Evolutionary conservation across 2,329 filamentous ascomycete species (phyloP), one percentile per base, ranked within the genome.

Genomic region (Beauveria bassiana): DNA sequence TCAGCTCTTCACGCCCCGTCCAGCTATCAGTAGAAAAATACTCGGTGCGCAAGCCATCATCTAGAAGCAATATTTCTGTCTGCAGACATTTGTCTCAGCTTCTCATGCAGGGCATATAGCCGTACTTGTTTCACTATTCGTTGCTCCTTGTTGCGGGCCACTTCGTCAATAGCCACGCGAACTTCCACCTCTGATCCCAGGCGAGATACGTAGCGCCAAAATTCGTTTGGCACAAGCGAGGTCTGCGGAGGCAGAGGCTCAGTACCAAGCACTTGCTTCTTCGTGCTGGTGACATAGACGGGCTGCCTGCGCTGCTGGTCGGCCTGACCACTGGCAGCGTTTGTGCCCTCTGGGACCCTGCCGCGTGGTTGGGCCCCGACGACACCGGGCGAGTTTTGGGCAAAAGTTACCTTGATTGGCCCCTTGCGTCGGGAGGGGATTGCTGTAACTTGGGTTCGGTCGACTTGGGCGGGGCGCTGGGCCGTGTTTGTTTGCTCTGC

Each of bases 121-220:
- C 70, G 65, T 26, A 63, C 61, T 55, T 64, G 57, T 61, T 65
- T 71, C 31, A 63, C 61, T 24, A 47, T 64, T 66, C 59, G 62
- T 50, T 51, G 61, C 47, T 28, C 70, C 68, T 63, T 65, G 71
- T 24, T 84, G 84, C 24, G 61, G 26, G 28, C 45, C 31, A 91
- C 71, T 0, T 82, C 80, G 61, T 84, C 79, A 18, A 91, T 74
- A 79, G 91, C 88, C 22, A 81, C 74, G 59, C 81, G 78, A 18
- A 91, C 77, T 68, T 90, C 81, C 3, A 79, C 81, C 64, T 89
- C 83, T 3, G 84, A 84, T 59, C 76, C 77, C 57, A 90, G 78
- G 68, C 86, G 83, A n/a, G 47, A 38, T 3, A 62, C 42, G 42
- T 53, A 53, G n/a, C 12, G 26, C 54, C 52, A 61, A 18, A 61